Conservation (phyloP, 2,329 filamentous ascomycete genomes). For the Xylaria sp. region DNA sequence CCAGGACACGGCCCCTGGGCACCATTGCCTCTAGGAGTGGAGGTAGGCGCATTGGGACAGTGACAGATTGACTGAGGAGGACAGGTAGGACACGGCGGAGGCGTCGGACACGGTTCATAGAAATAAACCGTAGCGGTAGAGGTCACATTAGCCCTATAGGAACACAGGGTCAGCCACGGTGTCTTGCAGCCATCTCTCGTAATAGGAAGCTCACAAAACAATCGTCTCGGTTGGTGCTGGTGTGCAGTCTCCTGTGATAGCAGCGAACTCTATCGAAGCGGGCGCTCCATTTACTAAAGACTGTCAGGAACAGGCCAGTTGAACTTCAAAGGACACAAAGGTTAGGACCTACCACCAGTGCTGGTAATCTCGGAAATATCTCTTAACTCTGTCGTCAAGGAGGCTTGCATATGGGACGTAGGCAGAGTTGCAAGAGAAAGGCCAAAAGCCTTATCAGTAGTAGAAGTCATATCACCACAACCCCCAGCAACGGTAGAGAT, state of each 20-base stretch:
- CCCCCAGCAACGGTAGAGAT: slow-evolving; percentile 30
- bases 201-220: slow-evolving; percentile 13
- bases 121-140: slow-evolving; percentile 23
- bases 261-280: slow-evolving; percentile 1
- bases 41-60: slow-evolving; percentile 17
- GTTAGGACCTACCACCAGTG: slow-evolving; percentile 21
- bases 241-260: slow-evolving; percentile 6
- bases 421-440: slow-evolving; percentile 8
- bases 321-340: not conserved
- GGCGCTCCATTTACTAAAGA: slow-evolving; percentile 1
- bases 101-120: slow-evolving; percentile 8
- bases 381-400: slow-evolving; percentile 11
- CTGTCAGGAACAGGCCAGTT: not conserved
- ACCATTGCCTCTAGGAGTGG: slow-evolving; percentile 15
- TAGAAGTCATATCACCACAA: slow-evolving; percentile 28
- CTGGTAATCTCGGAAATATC: slow-evolving; percentile 4
- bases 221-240: slow-evolving; percentile 8
- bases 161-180: slow-evolving; percentile 1
- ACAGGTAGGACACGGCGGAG: slow-evolving; percentile 25
- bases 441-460: slow-evolving; percentile 14
- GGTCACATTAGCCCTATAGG: slow-evolving; percentile 14
- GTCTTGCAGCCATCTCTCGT: not conserved
- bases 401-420: not conserved
- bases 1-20: slow-evolving; percentile 40
- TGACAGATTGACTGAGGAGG: slow-evolving; percentile 23